Conservation (phyloP, 2,329 filamentous ascomycete genomes). For the Penicillium sumatraense region DNA sequence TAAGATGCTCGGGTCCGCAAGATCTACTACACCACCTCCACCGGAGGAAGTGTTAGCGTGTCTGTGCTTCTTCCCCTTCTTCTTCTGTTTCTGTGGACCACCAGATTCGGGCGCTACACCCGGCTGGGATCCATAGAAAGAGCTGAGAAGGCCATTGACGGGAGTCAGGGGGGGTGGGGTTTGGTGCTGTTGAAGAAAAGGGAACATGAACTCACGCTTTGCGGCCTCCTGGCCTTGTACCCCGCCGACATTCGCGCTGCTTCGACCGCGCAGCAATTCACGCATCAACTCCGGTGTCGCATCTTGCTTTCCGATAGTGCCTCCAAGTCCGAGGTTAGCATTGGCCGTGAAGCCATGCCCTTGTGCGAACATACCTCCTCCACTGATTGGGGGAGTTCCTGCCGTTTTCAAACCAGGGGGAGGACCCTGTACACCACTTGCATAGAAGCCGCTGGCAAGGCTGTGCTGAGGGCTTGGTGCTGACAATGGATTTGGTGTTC, state of each 20-base stretch:
- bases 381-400: slow-evolving; percentile 83
- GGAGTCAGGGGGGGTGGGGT: slow-evolving; percentile 87
- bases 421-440: slow-evolving; percentile 84
- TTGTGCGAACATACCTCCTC: slow-evolving; percentile 85
- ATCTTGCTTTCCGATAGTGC: slow-evolving; percentile 70
- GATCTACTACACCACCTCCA: slow-evolving; percentile 99
- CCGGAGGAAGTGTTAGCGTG: slow-evolving; percentile 99
- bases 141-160: slow-evolving; percentile 87
- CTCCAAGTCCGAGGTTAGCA: slow-evolving; percentile 66
- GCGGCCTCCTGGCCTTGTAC: slow-evolving; percentile 78
- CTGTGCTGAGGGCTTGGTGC: slow-evolving; percentile 44
- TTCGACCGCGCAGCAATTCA: slow-evolving; percentile 75
- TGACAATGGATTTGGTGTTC: slow-evolving; percentile 42
- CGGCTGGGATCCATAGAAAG: slow-evolving; percentile 86
- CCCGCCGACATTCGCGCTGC: slow-evolving; percentile 62
- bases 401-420: slow-evolving; percentile 95
- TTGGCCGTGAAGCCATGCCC: slow-evolving; percentile 76
- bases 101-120: slow-evolving; percentile 86
- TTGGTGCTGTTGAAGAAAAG: slow-evolving; percentile 88
- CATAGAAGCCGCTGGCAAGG: slow-evolving; percentile 73
- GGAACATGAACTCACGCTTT: slow-evolving; percentile 99
- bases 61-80: slow-evolving; percentile 99
- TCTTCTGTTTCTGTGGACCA: slow-evolving; percentile 90
- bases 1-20: slow-evolving; percentile 99
- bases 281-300: slow-evolving; percentile 75